Conservation (phyloP, 2,329 filamentous ascomycete species). For the Celoporthe dispersa region DNA sequence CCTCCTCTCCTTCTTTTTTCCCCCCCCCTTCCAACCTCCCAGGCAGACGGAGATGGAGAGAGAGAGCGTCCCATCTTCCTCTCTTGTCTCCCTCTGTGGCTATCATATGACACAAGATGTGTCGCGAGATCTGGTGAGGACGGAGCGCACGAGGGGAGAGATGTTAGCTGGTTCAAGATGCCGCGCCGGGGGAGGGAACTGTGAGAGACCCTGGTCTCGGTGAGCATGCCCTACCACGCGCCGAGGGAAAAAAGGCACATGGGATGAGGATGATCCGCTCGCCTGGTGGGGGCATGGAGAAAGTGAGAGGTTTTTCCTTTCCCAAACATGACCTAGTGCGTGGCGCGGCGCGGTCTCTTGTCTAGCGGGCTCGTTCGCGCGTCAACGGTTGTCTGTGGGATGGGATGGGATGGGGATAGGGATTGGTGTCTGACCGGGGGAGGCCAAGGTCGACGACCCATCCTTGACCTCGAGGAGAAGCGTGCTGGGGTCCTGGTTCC, state of each 20-base stretch:
- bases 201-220: not conserved
- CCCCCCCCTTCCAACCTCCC: too few species aligned
- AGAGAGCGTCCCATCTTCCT: not conserved
- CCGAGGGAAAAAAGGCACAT: not conserved
- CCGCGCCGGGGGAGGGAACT: not conserved
- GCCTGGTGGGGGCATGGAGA: not conserved
- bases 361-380: not conserved
- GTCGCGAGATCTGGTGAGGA: not conserved
- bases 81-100: not conserved
- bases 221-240: not conserved
- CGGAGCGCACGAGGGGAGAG: not conserved
- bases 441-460: not conserved
- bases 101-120: not conserved
- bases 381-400: not conserved
- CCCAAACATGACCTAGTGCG: conserved; percentile 5
- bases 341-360: not conserved
- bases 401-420: not conserved
- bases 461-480: not conserved
- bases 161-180: not conserved
- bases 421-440: not conserved
- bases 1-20: too few species aligned
- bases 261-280: not conserved
- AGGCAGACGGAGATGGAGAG: too few species aligned
- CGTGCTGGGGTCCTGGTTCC: too few species aligned
- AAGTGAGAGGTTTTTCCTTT: not conserved